Evolutionary conservation across 257 asterid genomes (phyloP), one percentile per base, ranked within the genome.

Genomic region (Pogostemon cablin): DNA sequence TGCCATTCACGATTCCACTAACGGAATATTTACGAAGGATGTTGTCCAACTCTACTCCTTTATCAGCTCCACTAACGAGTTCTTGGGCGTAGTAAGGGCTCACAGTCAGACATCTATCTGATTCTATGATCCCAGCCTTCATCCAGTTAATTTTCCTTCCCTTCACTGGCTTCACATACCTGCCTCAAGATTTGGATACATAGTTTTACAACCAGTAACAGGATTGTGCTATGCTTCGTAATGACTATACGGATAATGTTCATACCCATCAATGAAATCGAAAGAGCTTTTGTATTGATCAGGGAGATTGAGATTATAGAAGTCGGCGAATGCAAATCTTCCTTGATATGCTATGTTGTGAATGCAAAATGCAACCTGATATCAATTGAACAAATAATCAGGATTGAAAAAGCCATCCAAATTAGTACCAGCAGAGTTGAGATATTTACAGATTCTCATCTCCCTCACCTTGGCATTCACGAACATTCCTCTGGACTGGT

Each of bases 261-360:
- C 86, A 39, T 87, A 93, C 99, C 99, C 99, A 47, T 91, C 98
- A 6, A 85, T 77, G 92, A 91, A 95, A 77, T 91, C 96, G 9
- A 95, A 91, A 55, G 98, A 95, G 72, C 96, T 87, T 83, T 74
- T 89, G 84, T 52, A 90, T 34, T 76, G 69, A 72, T 89, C 90
- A 2, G 98, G 96, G 73, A 95, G 83, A 75, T 91, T 89, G 79
- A 95, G 96, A 72, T 79, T 90, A 43, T 80, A 34, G 81, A 86
- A 91, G 84, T 89, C 99, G 0, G 91, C 70, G 84, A 86, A 91
- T n/a, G 84, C 39, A 57, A 89, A 91, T 83, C 98, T 84, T 34
- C 99, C 99, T 77, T 89, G 99, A 75, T 95, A 95, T 42, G 99
- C 97, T 65, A 95, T 89, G 95, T 95, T 95, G 88, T 95, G 99